Evolutionary conservation across 2,329 filamentous ascomycete genomes (phyloP).

Genomic region (Massarina eburnea): DNA sequence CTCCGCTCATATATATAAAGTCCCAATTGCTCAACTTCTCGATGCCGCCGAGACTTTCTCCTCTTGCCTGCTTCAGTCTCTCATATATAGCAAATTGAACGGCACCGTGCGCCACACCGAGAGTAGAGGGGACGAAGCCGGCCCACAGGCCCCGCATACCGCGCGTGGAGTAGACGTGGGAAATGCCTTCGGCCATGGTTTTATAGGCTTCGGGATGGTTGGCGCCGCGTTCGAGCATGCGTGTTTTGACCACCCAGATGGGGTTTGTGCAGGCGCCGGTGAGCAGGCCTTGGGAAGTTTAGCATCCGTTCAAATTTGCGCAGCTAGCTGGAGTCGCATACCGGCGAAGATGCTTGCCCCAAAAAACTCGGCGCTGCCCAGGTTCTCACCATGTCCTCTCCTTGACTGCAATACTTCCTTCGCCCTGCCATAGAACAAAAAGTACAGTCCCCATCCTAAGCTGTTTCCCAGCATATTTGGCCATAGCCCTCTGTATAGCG

Average conservation of each 20-base stretch:
- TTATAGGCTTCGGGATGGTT: constrained; percentile 76
- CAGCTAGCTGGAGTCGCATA: constrained; percentile 28
- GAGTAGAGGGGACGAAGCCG: constrained; percentile 76
- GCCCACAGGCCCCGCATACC: constrained; percentile 83
- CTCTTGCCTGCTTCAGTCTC: constrained; percentile 64
- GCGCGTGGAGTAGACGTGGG: constrained; percentile 68
- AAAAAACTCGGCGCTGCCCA: constrained; percentile 76
- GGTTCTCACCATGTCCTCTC: constrained; percentile 43
- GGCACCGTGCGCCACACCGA: constrained; percentile 89
- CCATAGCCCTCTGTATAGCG: constrained; percentile 85
- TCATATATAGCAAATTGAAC: constrained; percentile 98
- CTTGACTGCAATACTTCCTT: constrained; percentile 56
- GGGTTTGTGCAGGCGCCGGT: constrained; percentile 89
- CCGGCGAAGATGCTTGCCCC: constrained; percentile 67
- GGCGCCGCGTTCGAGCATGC: constrained; percentile 86
- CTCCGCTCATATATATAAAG: constrained; percentile 76
- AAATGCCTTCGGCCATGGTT: constrained; percentile 71
- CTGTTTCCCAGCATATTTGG: constrained; percentile 92
- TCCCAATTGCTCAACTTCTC: constrained; percentile 67
- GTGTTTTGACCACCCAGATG: constrained; percentile 97
- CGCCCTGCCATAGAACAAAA: constrained; percentile 69
- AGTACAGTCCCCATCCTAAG: constrained; percentile 88
- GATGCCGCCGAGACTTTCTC: constrained; percentile 35
- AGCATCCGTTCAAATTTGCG: background rate
- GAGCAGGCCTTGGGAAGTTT: constrained; percentile 58